phyloP scores from a whole-genome alignment of 306 rosid species.

The Adenanthera pavonina region DNA sequence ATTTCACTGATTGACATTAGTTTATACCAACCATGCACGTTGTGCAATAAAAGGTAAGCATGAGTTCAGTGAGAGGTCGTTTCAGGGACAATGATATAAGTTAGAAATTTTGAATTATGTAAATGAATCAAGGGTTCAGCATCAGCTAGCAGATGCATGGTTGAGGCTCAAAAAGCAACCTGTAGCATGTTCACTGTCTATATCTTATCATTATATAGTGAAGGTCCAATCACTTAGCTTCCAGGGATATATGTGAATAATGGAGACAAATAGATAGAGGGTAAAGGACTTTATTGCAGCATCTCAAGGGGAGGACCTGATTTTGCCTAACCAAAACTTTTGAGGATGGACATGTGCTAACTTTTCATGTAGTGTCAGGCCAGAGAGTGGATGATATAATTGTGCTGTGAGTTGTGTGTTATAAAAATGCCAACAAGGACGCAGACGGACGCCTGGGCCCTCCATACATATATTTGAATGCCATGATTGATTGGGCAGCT shows the following conservation, averaged over 20 bases:
- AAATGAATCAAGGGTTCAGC: too few relatives aligned
- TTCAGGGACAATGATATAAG: background rate
- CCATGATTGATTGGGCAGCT: background rate
- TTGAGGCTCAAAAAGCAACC: background rate
- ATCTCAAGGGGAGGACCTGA: too few relatives aligned
- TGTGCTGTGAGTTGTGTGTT: background rate
- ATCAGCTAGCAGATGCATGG: conserved; percentile 1
- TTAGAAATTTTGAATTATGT: background rate
- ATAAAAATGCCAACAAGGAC: background rate
- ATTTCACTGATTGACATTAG: too few relatives aligned
- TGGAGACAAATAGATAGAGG: background rate
- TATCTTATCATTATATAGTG: too few relatives aligned
- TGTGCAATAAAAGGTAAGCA: too few relatives aligned
- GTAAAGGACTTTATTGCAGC: background rate
- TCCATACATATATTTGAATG: background rate
- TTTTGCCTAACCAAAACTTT: background rate
- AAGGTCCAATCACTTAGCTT: background rate
- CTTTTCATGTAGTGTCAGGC: background rate
- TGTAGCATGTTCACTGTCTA: too few relatives aligned
- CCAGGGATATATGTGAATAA: background rate
- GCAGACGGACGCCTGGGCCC: conserved; percentile 11
- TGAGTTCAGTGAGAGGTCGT: background rate
- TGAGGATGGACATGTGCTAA: background rate
- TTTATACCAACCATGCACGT: too few relatives aligned
- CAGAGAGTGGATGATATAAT: conserved; percentile 1